Evolutionary conservation across 768 basidiomycete genomes (phyloP).

Genomic region (Phylloporus arenicola): DNA sequence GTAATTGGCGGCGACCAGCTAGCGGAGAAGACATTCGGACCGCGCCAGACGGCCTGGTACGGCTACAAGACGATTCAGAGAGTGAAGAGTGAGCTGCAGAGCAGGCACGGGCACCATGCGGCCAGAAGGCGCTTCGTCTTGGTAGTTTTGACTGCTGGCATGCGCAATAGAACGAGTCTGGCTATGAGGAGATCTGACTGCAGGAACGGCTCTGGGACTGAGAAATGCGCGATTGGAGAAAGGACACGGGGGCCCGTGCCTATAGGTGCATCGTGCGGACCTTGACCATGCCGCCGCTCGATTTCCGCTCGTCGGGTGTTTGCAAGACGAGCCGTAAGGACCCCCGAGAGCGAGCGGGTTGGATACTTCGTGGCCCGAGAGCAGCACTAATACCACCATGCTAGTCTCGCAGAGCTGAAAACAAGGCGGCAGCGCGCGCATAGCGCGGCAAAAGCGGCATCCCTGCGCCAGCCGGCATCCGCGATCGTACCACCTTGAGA

Average conservation of each 20-base stretch:
- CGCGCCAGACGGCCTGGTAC: background rate
- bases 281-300: background rate
- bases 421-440: too few relatives aligned
- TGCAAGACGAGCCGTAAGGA: background rate
- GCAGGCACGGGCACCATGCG: conserved; percentile 9
- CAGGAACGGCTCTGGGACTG: conserved; percentile 6
- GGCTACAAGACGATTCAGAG: conserved; percentile 11
- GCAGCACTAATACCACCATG: too few relatives aligned
- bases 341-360: background rate
- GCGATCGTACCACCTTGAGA: too few relatives aligned
- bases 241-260: conserved; percentile 7
- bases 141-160: background rate
- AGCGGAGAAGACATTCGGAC: conserved; percentile 13
- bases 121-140: background rate
- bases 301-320: conserved; percentile 3
- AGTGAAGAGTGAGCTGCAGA: background rate
- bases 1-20: conserved; percentile 1
- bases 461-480: too few relatives aligned
- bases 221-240: conserved; percentile 15
- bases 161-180: background rate
- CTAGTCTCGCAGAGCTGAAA: too few relatives aligned
- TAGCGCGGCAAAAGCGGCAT: too few relatives aligned
- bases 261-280: background rate
- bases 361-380: too few relatives aligned
- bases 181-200: background rate